These are phyloP conservation scores for Protostelium mycophagum DNA, from an alignment of 78 protist genomes.

Conservation along the genomic window DNA sequence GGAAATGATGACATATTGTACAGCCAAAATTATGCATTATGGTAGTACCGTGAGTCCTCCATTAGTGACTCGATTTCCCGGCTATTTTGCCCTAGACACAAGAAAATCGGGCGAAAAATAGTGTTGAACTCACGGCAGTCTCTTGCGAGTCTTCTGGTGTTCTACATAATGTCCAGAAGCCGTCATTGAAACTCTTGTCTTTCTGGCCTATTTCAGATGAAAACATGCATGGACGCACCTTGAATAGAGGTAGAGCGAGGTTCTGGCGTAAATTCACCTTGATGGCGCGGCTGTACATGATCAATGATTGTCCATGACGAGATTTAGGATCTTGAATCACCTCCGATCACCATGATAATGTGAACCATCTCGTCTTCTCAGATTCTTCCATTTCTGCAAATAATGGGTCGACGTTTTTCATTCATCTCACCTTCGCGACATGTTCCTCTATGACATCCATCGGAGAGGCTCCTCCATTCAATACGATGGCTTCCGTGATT, in stretches of 20 bases:
- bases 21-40: too few relatives aligned
- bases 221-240: background rate
- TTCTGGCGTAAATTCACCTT: background rate
- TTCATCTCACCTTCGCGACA: background rate
- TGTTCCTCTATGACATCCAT: background rate
- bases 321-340: background rate
- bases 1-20: too few relatives aligned
- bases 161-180: background rate
- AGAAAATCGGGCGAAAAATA: too few relatives aligned
- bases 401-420: too few relatives aligned
- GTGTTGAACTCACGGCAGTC: background rate
- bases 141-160: background rate
- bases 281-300: background rate
- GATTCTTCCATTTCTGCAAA: background rate
- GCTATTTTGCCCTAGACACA: too few relatives aligned
- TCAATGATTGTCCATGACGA: background rate
- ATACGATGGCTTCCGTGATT: background rate
- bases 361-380: background rate
- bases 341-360: background rate
- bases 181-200: background rate
- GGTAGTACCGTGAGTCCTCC: too few relatives aligned
- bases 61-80: too few relatives aligned
- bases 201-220: background rate
- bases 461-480: background rate
- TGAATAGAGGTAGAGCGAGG: background rate